Percentiles rank a stretch among this genome's conserved stretches.
Conservation (phyloP, 306 rosid genomes). For the Urtica urens region DNA sequence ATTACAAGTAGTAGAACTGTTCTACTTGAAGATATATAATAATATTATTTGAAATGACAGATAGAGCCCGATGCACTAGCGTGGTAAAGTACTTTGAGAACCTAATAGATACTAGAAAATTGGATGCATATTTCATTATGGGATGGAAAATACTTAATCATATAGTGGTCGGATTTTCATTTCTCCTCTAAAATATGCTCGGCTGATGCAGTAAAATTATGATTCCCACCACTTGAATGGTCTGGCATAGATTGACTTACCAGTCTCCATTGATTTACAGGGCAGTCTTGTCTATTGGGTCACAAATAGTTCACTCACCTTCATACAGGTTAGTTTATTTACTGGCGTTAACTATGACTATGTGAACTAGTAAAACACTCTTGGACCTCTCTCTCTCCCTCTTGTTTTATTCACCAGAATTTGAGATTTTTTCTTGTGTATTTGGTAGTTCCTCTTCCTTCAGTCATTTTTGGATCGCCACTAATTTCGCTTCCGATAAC, state of each 20-base stretch:
- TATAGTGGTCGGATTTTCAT: no score
- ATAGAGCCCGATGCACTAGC: not conserved
- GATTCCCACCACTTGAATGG: slow-evolving; percentile 9
- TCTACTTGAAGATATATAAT: not conserved
- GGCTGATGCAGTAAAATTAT: no score
- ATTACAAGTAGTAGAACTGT: no score
- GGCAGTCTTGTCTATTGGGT: slow-evolving; percentile 91
- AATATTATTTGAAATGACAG: not conserved
- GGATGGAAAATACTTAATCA: no score
- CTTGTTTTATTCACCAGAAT: not conserved
- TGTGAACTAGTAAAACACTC: not conserved
- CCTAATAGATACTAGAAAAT: not conserved
- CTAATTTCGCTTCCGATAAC: no score
- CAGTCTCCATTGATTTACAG: slow-evolving; percentile 31
- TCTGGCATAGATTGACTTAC: not conserved
- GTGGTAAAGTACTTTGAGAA: not conserved
- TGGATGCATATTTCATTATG: not conserved
- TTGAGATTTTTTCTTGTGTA: not conserved
- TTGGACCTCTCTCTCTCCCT: not conserved
- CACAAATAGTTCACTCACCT: slow-evolving; percentile 56
- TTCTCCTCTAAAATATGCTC: no score
- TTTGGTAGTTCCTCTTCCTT: not conserved
- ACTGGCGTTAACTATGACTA: not conserved
- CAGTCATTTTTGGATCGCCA: no score
- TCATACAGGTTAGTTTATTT: slow-evolving; percentile 47